Base-by-base conservation (phyloP, 2,329 filamentous ascomycete genomes). In the Monosporascus sp. region DNA sequence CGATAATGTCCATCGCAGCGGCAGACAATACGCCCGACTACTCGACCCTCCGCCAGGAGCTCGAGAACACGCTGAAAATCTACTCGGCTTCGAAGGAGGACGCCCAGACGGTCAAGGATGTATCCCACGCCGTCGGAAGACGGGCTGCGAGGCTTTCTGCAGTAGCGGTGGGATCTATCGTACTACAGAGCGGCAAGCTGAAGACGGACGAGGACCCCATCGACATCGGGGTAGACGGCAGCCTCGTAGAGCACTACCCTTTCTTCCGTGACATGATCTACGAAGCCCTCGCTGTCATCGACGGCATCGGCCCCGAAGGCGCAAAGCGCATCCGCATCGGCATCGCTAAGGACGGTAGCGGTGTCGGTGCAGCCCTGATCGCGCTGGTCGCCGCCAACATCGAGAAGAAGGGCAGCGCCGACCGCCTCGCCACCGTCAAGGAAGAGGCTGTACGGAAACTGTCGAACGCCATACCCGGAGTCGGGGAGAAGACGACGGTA, bases 291-390 rank as follows among this genome's bases (percentile, higher is more conserved):
- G 76, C 85, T 49, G 84, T 83, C 52, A 84, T 96, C 50, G 81
- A 90, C 17, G 84, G 87, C 56, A 88, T 97, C 63, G 93, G 93
- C 5, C 74, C 78, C 46, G 76, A 81, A 53, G 91, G 92, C 11
- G 91, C 95, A 60, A 87, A 89, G 74, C 89, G 86, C 72, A 89
- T 99, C 60, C 82, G 90, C 53, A 97, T 99, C 65, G 94, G 93
- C 22, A 94, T 97, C 65, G 94, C 94, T 57, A 97, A 96, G 78
- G 94, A 99, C 69, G 94, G 94, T 48, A 94, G 89, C 59, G 94
- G 90, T 58, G 89, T 96, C n/a, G 94, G 94, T 50, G 94, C 94
- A 3, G 94, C 94, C 41, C 75, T 99, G 63, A 97, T 97, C 72
- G 94, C 94, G 50, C 81, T 97, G 49, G 89, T 97, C 27, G 93